Evolutionary conservation across 139 green algal species (phyloP).

Genomic region (Chlorella vulgaris): DNA sequence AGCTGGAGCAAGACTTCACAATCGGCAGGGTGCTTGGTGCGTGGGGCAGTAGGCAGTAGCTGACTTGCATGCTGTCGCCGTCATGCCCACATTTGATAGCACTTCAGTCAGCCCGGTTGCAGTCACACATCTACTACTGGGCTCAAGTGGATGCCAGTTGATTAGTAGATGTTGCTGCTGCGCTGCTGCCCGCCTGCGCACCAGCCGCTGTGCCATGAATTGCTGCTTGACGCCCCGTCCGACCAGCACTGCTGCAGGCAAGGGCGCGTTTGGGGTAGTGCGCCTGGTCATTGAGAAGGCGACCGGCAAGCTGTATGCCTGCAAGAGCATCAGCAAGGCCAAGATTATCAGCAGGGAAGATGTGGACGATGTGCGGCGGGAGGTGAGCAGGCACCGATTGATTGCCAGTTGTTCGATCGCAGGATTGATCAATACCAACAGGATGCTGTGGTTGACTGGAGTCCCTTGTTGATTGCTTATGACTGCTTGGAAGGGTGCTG

Average conservation of each 20-base stretch:
- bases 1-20: constrained; percentile 30
- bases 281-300: constrained; percentile 40
- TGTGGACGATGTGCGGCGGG: constrained; percentile 90
- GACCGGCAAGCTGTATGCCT: constrained; percentile 72
- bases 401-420: too few species aligned
- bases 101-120: too few species aligned
- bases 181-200: not conserved
- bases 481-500: not conserved
- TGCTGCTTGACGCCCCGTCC: not conserved
- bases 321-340: constrained; percentile 95
- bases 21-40: constrained; percentile 24
- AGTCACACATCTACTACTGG: too few species aligned
- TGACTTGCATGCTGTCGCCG: not conserved
- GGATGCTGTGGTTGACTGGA: too few species aligned
- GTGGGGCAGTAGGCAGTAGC: not conserved
- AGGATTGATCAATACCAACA: too few species aligned
- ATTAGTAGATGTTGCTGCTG: not conserved
- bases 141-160: too few species aligned
- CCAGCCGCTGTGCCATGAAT: not conserved
- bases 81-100: too few species aligned
- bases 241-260: constrained; percentile 32
- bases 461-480: too few species aligned
- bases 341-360: constrained; percentile 89
- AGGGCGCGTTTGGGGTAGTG: constrained; percentile 57
- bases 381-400: constrained; percentile 66